Evolutionary conservation across 768 basidiomycete genomes (phyloP), one percentile per base, ranked within the genome.

Genomic region (Russula sp.): DNA sequence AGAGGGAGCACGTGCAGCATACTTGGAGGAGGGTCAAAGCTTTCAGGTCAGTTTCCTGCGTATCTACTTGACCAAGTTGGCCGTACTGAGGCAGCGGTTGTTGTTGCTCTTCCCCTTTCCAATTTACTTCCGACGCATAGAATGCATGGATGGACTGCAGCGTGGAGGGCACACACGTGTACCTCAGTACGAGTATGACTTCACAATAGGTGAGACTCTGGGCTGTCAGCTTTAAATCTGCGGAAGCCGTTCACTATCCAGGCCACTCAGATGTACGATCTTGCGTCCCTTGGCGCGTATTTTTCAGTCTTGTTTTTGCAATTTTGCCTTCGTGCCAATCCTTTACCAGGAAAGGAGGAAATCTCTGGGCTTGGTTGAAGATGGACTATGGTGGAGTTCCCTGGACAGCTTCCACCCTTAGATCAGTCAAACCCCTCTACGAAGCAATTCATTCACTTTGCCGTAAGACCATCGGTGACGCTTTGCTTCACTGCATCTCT

Each of bases 91-190:
- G 29, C 25, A 29, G n/a, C n/a, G 38, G 32, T 29, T 29, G 4
- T 14, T 39, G 5, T 47, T 29, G 2, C 2, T 32, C 18, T n/a
- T n/a, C n/a, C n/a, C n/a, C 7, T n/a, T n/a, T n/a, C 87, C 20
- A 93, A 91, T 69, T 66, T 93, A 58, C 70, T 81, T 32, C 92
- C 92, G 7, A 83, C 80, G 18, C 83, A 89, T 75, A 73, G 7
- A 81, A 76, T 5, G 82, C 89, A 18, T 93, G 92, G 90, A 87
- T 87, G 82, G 79, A 77, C 43, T 72, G 69, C 2, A 11, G 69
- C n/a, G 60, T 75, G 53, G 79, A 79, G 16, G 76, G 74, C 11
- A 78, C 83, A 11, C 84, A 89, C 69, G 79, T 93, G 2, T 91
- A 83, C 72, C 72, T 96, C 62, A 77, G 79, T 61, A 88, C 90